Conservation (phyloP, 192 early-diverging fungal species). For the Coemansia sp. region DNA sequence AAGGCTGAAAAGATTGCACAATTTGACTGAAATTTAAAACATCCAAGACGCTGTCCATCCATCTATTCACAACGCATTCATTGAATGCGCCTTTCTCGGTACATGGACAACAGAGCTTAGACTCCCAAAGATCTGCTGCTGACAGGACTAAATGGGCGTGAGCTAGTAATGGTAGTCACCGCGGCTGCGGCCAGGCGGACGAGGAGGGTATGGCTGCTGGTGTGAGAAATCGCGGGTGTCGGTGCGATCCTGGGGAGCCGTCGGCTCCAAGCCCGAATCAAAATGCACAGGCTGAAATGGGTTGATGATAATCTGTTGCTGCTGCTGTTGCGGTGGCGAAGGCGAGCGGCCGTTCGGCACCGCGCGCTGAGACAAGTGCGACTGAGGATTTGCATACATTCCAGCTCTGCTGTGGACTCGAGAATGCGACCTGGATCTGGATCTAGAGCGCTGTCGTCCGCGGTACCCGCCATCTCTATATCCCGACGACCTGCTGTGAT, state of each 20-base stretch:
- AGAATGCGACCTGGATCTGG: constrained; percentile 15
- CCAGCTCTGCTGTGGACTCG: not conserved
- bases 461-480: constrained; percentile 15
- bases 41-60: too few relatives aligned
- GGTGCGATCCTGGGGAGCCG: not conserved
- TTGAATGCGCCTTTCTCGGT: not conserved
- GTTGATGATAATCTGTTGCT: not conserved
- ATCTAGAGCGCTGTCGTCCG: constrained; percentile 20
- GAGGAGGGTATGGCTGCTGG: not conserved
- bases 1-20: too few relatives aligned
- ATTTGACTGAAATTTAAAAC: too few relatives aligned
- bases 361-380: not conserved
- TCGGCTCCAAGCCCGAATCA: not conserved
- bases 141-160: not conserved
- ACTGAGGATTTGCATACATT: not conserved
- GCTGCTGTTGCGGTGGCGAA: not conserved
- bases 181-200: not conserved
- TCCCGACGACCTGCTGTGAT: constrained; percentile 6
- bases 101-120: not conserved
- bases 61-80: not conserved
- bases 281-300: constrained; percentile 8
- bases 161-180: not conserved
- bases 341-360: not conserved
- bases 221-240: not conserved
- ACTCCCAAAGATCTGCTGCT: not conserved